phyloP scores from a whole-genome alignment of 2,329 filamentous ascomycete genomes.

The Pestalotiopsis sp. region DNA sequence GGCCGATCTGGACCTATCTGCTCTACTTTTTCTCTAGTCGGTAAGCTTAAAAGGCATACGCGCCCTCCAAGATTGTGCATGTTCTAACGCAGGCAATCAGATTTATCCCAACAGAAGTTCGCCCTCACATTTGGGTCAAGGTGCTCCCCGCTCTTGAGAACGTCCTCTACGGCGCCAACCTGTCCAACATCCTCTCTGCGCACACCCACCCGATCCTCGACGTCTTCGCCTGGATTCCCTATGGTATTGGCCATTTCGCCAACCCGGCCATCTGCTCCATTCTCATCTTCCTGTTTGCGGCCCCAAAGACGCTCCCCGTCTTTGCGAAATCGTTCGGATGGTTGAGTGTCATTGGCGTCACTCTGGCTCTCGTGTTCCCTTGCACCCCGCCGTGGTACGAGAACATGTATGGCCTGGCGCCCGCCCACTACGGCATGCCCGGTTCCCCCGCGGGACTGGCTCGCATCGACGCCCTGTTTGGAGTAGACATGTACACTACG shows the following conservation, averaged over 20 bases:
- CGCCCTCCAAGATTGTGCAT: neutral
- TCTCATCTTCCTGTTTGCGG: constrained; percentile 84
- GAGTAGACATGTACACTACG: constrained; percentile 89
- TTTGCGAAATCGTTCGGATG: constrained; percentile 90
- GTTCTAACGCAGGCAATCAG: constrained; percentile 43
- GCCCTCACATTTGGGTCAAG: constrained; percentile 93
- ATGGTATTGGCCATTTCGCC: constrained; percentile 88
- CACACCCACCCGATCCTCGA: constrained; percentile 84
- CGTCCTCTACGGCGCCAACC: constrained; percentile 91
- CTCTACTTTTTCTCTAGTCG: constrained; percentile 91
- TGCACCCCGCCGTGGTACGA: constrained; percentile 98
- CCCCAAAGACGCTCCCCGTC: constrained; percentile 80
- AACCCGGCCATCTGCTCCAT: constrained; percentile 78
- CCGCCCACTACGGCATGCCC: constrained; percentile 88
- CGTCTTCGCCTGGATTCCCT: constrained; percentile 89
- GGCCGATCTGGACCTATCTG: constrained; percentile 84
- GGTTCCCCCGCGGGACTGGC: constrained; percentile 89
- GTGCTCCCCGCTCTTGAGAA: constrained; percentile 94
- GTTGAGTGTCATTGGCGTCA: constrained; percentile 86
- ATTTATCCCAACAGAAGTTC: constrained; percentile 86
- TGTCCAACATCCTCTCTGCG: constrained; percentile 92
- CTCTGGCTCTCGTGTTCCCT: constrained; percentile 86
- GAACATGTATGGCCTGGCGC: constrained; percentile 85
- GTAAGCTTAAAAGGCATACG: constrained; percentile 55
- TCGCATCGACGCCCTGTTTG: constrained; percentile 86